Base-by-base conservation (phyloP, 129 eudicot species). In the Ambrosia trifida region DNA sequence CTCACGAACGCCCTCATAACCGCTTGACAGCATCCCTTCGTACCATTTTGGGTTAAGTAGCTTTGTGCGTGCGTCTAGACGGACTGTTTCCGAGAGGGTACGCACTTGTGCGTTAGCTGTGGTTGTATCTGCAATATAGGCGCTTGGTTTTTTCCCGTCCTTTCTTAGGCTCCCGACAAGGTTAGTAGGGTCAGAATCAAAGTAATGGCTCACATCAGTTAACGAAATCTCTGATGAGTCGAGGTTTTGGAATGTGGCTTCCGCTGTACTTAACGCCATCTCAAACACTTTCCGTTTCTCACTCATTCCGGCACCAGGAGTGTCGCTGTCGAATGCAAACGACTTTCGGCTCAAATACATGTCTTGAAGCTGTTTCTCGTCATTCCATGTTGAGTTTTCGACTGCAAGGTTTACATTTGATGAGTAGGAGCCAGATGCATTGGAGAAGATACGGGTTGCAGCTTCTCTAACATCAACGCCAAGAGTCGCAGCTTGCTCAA, bases 101-200 rank as follows among this genome's bases (percentile, higher is more conserved):
- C 99, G 94, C 1, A 95, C 97, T 96, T 95, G 77, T 44, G 99
- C 97, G 74, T 90, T 95, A 35, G 99, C 99, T 19, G 99, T 95
- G 61, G 99, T 95, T 7, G 99, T 95, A 76, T 95, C 99, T 12
- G 99, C 99, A 84, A 95, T 86, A 68, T 95, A 95, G 4, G 99
- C 97, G 50, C 75, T 90, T 1, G 99, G 99, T 77, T 95, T 95
- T 91, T 95, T 95, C 12, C 99, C 99, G 68, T 95, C 99, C 14
- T 88, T 95, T 76, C 99, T 64, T 1, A 95, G 88, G 76, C 84
- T 86, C 72, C 93, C 97, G 0, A 95, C 99, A 14, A 95, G 88
- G 82, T 87, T 95, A 2, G 99, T 95, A 0, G 97, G 99, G 80
- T 95, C 99, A 0, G 99, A 95, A 46, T 95, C 99, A 11, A 95